These are phyloP conservation scores for Ascobolus immersus DNA, from an alignment of 495 filamentous ascomycete genomes.

Conservation along the genomic window DNA sequence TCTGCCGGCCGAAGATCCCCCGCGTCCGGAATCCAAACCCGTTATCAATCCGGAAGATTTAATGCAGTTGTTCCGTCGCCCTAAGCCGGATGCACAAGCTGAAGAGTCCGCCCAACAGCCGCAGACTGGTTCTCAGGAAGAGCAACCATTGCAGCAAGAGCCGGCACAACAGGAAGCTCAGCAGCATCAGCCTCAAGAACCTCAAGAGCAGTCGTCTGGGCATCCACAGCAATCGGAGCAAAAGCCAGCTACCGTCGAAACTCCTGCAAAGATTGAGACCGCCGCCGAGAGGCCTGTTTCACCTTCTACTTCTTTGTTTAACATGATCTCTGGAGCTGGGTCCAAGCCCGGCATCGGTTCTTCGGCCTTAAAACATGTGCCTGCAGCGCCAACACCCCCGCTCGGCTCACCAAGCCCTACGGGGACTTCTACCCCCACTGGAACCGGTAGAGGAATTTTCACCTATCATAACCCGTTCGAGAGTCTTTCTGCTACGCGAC, in stretches of 20 bases:
- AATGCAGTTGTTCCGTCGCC: constrained; percentile 37
- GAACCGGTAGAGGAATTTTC: constrained; percentile 26
- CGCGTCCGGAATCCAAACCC: too few relatives aligned
- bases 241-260: too few relatives aligned
- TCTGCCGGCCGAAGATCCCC: too few relatives aligned
- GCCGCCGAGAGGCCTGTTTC: too few relatives aligned
- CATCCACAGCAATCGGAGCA: background rate
- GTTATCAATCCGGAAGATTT: constrained; percentile 36
- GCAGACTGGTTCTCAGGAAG: constrained; percentile 10
- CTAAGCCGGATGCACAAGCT: constrained; percentile 19
- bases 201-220: background rate
- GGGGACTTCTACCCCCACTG: constrained; percentile 9
- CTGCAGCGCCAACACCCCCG: background rate
- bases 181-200: background rate
- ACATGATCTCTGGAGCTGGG: too few relatives aligned
- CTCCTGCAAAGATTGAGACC: too few relatives aligned
- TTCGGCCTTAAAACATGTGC: background rate
- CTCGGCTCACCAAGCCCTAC: background rate
- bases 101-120: background rate
- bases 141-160: constrained; percentile 3
- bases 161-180: background rate
- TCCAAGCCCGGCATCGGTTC: too few relatives aligned
- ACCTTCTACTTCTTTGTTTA: too few relatives aligned
- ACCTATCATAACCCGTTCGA: constrained; percentile 64
- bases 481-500: constrained; percentile 37